Evolutionary conservation across 2,329 filamentous ascomycete genomes (phyloP).

Genomic region (Pseudomassariella vexata): DNA sequence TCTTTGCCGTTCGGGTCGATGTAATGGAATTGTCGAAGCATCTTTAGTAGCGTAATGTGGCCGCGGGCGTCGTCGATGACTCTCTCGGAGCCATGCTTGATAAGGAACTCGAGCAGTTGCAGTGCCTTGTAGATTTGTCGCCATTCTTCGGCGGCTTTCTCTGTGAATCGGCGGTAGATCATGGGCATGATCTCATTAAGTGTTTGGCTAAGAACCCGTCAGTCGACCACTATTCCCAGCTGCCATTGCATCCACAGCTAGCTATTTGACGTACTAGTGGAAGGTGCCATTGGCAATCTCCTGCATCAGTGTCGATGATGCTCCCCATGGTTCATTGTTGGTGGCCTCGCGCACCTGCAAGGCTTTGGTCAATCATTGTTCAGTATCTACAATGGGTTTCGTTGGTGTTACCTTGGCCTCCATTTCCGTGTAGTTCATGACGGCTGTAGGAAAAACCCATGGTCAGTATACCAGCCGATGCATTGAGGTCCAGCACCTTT

Average conservation of each 20-base stretch:
- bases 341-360: constrained; percentile 96
- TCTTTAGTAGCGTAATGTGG: constrained; percentile 91
- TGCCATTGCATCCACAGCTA: no score
- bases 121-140: constrained; percentile 98
- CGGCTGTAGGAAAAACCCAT: constrained; percentile 58
- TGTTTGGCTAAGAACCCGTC: constrained; percentile 61
- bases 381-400: constrained; percentile 2
- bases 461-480: constrained; percentile 24
- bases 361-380: constrained; percentile 5
- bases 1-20: constrained; percentile 97
- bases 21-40: constrained; percentile 97
- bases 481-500: no score
- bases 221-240: no score
- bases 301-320: constrained; percentile 81
- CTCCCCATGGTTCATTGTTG: constrained; percentile 98
- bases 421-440: constrained; percentile 98
- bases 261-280: constrained; percentile 83
- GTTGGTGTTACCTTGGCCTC: constrained; percentile 54
- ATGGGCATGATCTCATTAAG: constrained; percentile 99
- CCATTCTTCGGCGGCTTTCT: constrained; percentile 98
- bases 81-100: constrained; percentile 96
- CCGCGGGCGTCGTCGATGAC: constrained; percentile 96
- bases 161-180: constrained; percentile 98
- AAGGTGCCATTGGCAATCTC: constrained; percentile 97
- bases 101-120: constrained; percentile 90